phyloP scores from a whole-genome alignment of 805 yeast genomes.

The Torulaspora delbrueckii region DNA sequence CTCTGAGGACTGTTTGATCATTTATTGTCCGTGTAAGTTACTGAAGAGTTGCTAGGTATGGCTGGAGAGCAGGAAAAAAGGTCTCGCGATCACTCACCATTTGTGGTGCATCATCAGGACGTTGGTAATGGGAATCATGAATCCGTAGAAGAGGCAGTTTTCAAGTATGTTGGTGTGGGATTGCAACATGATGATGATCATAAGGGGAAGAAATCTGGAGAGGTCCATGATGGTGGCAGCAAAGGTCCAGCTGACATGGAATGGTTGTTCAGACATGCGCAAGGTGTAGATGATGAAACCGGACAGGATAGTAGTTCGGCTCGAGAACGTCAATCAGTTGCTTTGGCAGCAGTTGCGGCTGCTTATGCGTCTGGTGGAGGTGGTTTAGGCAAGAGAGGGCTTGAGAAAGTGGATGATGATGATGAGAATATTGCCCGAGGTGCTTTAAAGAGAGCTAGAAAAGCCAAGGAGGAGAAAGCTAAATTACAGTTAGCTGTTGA shows the following conservation, averaged over 20 bases:
- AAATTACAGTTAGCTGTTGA: slow-evolving; percentile 43
- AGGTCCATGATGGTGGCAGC: slow-evolving; percentile 6
- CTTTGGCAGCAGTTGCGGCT: slow-evolving; percentile 34
- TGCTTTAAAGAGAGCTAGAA: slow-evolving; percentile 18
- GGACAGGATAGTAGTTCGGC: slow-evolving; percentile 7
- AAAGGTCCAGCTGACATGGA: slow-evolving; percentile 10
- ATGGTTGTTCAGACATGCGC: slow-evolving; percentile 14
- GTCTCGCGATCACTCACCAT: slow-evolving; percentile 7
- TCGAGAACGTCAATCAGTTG: slow-evolving; percentile 25
- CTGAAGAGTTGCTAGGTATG: neutral
- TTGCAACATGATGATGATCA: slow-evolving; percentile 37
- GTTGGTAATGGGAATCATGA: slow-evolving; percentile 25
- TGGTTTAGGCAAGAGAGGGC: slow-evolving; percentile 12
- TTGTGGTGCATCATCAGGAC: slow-evolving; percentile 10
- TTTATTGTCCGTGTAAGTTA: neutral
- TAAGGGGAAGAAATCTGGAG: slow-evolving; percentile 30
- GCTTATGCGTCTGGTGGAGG: slow-evolving; percentile 26
- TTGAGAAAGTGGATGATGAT: slow-evolving; percentile 10
- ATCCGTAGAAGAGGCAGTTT: slow-evolving; percentile 72
- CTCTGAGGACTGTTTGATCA: slow-evolving; percentile 2
- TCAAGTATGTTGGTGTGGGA: slow-evolving; percentile 65
- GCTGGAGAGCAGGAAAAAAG: slow-evolving; percentile 14
- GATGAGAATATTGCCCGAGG: slow-evolving; percentile 12
- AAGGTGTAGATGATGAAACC: slow-evolving; percentile 10
- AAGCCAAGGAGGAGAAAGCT: slow-evolving; percentile 15